Evolutionary conservation across 805 yeast genomes (phyloP).

Genomic region (Wickerhamomyces rabaulensis): DNA sequence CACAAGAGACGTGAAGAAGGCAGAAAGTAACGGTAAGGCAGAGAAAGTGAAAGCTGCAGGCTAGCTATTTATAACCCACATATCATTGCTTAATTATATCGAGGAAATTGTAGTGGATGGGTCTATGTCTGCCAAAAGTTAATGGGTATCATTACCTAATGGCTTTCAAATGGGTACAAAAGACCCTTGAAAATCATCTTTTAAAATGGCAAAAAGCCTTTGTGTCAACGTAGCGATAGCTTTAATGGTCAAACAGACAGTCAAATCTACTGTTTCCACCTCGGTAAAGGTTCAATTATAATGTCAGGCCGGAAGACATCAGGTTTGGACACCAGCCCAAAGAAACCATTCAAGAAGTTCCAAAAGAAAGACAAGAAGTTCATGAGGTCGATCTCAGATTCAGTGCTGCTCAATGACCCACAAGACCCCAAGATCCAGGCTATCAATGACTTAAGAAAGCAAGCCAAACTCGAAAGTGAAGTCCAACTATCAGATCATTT

Average conservation of each 20-base stretch:
- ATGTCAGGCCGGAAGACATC: not conserved
- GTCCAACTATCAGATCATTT: not conserved
- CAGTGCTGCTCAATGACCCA: not conserved
- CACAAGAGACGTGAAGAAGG: slow-evolving; percentile 7
- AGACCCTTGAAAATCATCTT: not conserved
- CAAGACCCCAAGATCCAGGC: not conserved
- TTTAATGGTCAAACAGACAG: not conserved
- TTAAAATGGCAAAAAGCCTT: not conserved
- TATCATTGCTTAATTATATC: too few species aligned
- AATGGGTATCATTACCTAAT: not conserved
- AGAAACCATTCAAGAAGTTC: not conserved
- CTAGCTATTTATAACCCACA: not conserved
- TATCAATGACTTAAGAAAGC: not conserved
- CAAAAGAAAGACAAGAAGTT: not conserved
- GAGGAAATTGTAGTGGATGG: too few species aligned
- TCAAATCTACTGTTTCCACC: not conserved
- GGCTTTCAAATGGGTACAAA: slow-evolving; percentile 1
- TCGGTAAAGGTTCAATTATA: not conserved
- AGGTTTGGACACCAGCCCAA: not conserved
- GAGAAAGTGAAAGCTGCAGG: not conserved
- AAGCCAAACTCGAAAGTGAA: not conserved
- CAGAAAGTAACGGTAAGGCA: not conserved
- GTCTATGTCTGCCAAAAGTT: not conserved
- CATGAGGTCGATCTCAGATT: not conserved
- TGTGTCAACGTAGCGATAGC: not conserved